These are phyloP conservation scores for Wickerhamiella musiphila DNA, from an alignment of 805 yeast genomes.

Conservation along the genomic window DNA sequence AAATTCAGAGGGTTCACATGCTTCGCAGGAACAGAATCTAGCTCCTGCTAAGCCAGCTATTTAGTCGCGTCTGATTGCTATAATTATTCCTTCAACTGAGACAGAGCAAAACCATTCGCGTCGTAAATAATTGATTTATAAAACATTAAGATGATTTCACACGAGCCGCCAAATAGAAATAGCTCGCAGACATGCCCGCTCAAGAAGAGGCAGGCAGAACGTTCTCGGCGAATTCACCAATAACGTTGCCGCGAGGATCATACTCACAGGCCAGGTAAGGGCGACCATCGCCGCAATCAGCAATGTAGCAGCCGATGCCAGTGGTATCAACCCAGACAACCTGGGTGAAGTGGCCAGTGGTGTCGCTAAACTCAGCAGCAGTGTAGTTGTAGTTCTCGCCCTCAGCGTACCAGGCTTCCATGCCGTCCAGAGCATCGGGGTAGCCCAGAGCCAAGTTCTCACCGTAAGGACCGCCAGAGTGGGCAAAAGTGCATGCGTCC, in stretches of 20 bases:
- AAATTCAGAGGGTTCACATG: no score
- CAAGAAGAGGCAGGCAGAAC: slow-evolving; percentile 5
- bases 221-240: slow-evolving; percentile 20
- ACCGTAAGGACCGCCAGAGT: slow-evolving; percentile 46
- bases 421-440: slow-evolving; percentile 30
- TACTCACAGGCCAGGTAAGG: slow-evolving; percentile 43
- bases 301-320: slow-evolving; percentile 49
- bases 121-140: no score
- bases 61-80: no score
- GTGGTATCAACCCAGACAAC: slow-evolving; percentile 45
- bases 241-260: slow-evolving; percentile 45
- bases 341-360: slow-evolving; percentile 61
- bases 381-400: slow-evolving; percentile 31
- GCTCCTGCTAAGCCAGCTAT: no score
- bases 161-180: no score
- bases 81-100: no score
- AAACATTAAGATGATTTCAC: no score
- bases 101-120: no score
- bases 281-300: slow-evolving; percentile 28
- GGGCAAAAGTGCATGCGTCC: slow-evolving; percentile 32
- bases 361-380: slow-evolving; percentile 25
- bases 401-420: slow-evolving; percentile 55
- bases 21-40: no score
- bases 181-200: no score
- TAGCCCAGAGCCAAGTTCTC: slow-evolving; percentile 59